phyloP scores from a whole-genome alignment of 164 flowering plant species.

The Litsea cubeba region DNA sequence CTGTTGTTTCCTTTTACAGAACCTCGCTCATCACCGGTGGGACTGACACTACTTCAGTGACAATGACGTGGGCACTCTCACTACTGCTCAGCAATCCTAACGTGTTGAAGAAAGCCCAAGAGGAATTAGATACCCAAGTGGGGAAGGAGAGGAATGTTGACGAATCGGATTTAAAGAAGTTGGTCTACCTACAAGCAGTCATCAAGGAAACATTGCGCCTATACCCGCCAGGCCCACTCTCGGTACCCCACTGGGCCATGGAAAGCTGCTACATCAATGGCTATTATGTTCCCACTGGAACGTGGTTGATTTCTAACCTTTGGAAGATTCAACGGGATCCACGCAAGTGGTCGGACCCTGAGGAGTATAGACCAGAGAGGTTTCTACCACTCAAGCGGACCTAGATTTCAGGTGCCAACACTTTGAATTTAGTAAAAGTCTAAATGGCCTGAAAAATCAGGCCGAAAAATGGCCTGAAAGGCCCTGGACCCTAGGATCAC shows the following conservation, averaged over 20 bases:
- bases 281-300: background rate
- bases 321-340: constrained; percentile 15
- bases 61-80: constrained; percentile 4
- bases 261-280: constrained; percentile 7
- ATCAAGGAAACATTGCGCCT: too few relatives aligned
- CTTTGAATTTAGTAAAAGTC: constrained; percentile 10
- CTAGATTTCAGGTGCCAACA: constrained; percentile 1
- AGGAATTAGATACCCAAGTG: constrained; percentile 6
- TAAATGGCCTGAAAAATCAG: too few relatives aligned
- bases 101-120: constrained; percentile 2
- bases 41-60: constrained; percentile 7
- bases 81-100: background rate
- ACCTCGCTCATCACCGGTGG: background rate
- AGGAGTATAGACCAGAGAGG: constrained; percentile 5
- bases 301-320: constrained; percentile 2
- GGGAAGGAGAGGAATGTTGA: constrained; percentile 5
- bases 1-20: background rate
- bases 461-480: too few relatives aligned
- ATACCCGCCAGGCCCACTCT: background rate
- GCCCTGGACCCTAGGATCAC: too few relatives aligned
- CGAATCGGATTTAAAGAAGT: constrained; percentile 4
- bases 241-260: constrained; percentile 1
- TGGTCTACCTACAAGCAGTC: background rate
- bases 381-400: constrained; percentile 9
- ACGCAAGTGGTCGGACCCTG: constrained; percentile 6